Base-by-base conservation (phyloP, 139 green algal species). In the Chlorella sorokiniana region DNA sequence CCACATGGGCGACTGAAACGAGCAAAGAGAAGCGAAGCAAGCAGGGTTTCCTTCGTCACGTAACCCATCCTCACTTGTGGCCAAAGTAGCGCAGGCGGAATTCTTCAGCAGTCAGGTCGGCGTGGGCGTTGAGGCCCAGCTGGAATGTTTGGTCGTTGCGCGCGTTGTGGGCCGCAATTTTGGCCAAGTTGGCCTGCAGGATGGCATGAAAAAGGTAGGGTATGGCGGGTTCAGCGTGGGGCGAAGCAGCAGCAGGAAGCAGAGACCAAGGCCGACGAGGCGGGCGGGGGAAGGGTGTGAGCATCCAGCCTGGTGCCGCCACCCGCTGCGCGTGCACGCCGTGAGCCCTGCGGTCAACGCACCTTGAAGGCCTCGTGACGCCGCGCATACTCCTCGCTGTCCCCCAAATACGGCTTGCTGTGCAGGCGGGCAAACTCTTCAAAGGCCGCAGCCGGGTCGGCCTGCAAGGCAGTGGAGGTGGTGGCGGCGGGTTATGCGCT, bases 81-180 rank as follows among this genome's bases (percentile, higher is more conserved):
- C 79, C 79, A 72, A 84, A 84, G 69, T 84, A 84, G 40, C 40
- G 52, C 68, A 65, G 40, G 9, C 51, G 38, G 41, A 84, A 84
- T 41, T 84, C 79, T 22, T 84, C 79, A 4, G 79, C 72, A 1
- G 79, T 79, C 40, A 84, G 68, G 68, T 84, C 79, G n/a, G 79
- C 79, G n/a, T 83, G 78, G 16, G 51, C 52, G 31, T 84, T 84
- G 18, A 84, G 68, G 29, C 79, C 79, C 4, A 84, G 68, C 14
- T 18, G 41, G 79, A 61, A 78, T 2, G 45, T 48, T 1, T 40
- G 52, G 10, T 38, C 68, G 38, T 51, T 73, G n/a, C 40, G 52
- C 1, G 68, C 37, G 27, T 78, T 70, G 68, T 78, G 79, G 6
- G 52, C 52, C 22, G 4, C n/a, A 14, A 84, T 76, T 11, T 63